Percentiles rank a stretch among this genome's conserved stretches.
Evolutionary conservation across 306 rosid genomes (phyloP).

Genomic region (Acacia confusa): DNA sequence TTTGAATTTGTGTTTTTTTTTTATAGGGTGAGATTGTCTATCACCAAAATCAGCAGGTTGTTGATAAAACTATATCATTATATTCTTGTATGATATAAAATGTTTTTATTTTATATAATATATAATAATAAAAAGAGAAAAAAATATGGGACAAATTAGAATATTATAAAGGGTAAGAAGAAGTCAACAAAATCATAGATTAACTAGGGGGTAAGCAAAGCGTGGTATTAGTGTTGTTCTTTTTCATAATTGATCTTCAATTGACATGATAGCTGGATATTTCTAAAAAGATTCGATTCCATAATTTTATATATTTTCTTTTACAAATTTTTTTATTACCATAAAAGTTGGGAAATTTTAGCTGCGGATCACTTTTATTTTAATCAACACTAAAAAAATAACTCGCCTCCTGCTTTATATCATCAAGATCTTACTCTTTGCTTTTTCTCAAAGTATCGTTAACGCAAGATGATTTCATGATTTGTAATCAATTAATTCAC

Average conservation of each 20-base stretch:
- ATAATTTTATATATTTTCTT: background rate
- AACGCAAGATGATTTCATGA: background rate
- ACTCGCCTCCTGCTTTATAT: background rate
- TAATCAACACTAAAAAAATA: background rate
- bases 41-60: too few relatives aligned
- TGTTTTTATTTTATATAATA: too few relatives aligned
- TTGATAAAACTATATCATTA: too few relatives aligned
- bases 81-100: too few relatives aligned
- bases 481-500: background rate
- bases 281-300: background rate
- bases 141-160: too few relatives aligned
- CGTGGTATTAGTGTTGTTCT: background rate
- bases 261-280: background rate
- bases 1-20: background rate
- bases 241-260: background rate
- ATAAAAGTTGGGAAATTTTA: background rate
- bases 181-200: background rate
- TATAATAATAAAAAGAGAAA: too few relatives aligned
- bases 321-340: background rate
- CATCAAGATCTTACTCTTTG: background rate
- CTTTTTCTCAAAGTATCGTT: background rate
- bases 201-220: background rate
- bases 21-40: fast-evolving
- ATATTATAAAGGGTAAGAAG: background rate
- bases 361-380: background rate